phyloP scores from a whole-genome alignment of 768 basidiomycete genomes.

The Podaxis sp. region DNA sequence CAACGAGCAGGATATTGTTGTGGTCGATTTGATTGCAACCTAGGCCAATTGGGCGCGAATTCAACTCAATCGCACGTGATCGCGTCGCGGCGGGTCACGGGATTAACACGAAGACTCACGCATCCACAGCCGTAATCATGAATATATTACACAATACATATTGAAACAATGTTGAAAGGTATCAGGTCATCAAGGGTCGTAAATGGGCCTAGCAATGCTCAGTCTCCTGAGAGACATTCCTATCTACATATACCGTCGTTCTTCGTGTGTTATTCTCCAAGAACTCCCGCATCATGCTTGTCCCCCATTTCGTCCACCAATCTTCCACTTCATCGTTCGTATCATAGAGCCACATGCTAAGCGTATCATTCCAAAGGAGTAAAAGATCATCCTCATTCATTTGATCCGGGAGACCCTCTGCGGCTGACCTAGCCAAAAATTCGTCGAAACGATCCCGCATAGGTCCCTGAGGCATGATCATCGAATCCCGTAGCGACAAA shows the following conservation, averaged over 20 bases:
- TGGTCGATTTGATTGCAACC: constrained; percentile 3
- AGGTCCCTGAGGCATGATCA: constrained; percentile 45
- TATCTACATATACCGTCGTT: constrained; percentile 5
- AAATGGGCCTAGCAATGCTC: background rate
- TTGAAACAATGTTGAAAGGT: background rate
- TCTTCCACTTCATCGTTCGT: constrained; percentile 58
- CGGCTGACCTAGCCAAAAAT: constrained; percentile 35
- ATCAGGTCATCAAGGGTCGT: background rate
- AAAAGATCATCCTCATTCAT: constrained; percentile 48
- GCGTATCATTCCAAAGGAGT: constrained; percentile 52
- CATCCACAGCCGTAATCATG: background rate
- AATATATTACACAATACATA: background rate
- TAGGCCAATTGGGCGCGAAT: background rate
- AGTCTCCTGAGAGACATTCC: background rate
- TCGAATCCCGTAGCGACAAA: constrained; percentile 44
- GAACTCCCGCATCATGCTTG: constrained; percentile 1
- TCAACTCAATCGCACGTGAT: constrained; percentile 19
- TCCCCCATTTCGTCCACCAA: constrained; percentile 59
- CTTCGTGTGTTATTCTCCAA: background rate
- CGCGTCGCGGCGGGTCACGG: constrained; percentile 13
- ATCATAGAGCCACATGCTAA: constrained; percentile 50
- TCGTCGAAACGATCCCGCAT: constrained; percentile 46
- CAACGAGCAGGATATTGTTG: constrained; percentile 5
- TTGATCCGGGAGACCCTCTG: constrained; percentile 33
- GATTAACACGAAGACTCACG: background rate